Conservation (phyloP, 768 basidiomycete species). For the Auriscalpium vulgare region DNA sequence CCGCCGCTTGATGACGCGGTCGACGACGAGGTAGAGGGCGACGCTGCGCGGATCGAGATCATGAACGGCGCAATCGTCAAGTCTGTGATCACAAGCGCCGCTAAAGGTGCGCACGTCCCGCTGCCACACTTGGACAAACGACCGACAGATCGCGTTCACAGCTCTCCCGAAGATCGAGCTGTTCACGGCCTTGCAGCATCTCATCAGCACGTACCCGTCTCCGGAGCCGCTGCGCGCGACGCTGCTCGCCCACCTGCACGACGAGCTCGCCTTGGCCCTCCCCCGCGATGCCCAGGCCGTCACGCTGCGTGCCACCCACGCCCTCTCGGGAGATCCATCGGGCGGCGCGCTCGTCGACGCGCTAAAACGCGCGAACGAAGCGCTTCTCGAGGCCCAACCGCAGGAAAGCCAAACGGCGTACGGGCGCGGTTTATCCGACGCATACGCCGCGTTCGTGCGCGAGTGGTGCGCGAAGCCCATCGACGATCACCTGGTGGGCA, state of each 20-base stretch:
- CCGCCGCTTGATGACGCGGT: neutral
- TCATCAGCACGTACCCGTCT: constrained; percentile 37
- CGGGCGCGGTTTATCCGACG: constrained; percentile 23
- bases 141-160: constrained; percentile 13
- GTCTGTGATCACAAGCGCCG: constrained; percentile 68
- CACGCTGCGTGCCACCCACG: constrained; percentile 31
- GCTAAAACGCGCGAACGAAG: constrained; percentile 40
- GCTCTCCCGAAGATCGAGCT: constrained; percentile 34
- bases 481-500: constrained; percentile 24
- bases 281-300: constrained; percentile 32
- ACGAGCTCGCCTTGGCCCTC: constrained; percentile 29
- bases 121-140: neutral
- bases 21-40: constrained; percentile 23
- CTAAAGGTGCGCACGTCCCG: constrained; percentile 44
- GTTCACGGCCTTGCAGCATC: constrained; percentile 32
- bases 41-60: constrained; percentile 55
- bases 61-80: constrained; percentile 76
- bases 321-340: constrained; percentile 23
- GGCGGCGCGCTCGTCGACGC: constrained; percentile 50
- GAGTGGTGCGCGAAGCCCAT: constrained; percentile 35
- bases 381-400: constrained; percentile 32
- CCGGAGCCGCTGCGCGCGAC: constrained; percentile 29
- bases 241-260: constrained; percentile 38
- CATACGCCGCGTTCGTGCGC: constrained; percentile 38
- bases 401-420: constrained; percentile 8